A percentile compares a stretch with the other conserved stretches of the same genome.
Evolutionary conservation across 805 yeast genomes (phyloP).

Genomic region (Clavispora santaluciae): DNA sequence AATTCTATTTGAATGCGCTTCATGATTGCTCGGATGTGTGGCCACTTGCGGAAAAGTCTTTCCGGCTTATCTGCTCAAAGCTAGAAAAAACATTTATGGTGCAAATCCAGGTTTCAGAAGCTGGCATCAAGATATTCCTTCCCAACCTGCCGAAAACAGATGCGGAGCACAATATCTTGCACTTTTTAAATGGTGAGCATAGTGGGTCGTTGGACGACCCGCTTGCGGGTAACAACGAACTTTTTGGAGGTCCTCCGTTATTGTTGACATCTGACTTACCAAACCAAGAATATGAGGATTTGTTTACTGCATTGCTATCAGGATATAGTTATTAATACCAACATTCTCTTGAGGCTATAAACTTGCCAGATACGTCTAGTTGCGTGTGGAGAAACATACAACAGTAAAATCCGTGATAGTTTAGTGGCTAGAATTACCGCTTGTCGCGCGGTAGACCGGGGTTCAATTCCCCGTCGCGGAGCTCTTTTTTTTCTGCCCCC

Average conservation of each 20-base stretch:
- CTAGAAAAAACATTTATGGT: constrained; percentile 1
- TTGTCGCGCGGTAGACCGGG: constrained; percentile 22
- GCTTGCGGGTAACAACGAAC: not conserved
- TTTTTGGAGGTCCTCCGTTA: constrained; percentile 4
- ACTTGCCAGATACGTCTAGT: too few relatives aligned
- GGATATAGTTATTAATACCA: not conserved
- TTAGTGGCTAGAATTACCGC: constrained; percentile 21
- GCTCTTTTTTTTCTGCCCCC: constrained; percentile 4
- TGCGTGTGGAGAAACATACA: too few relatives aligned
- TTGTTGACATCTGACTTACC: constrained; percentile 2
- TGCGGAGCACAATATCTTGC: constrained; percentile 1
- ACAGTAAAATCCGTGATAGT: constrained; percentile 15
- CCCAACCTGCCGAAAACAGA: not conserved
- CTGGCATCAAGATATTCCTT: not conserved
- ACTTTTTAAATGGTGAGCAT: not conserved
- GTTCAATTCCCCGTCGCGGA: constrained; percentile 20
- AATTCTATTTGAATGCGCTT: constrained; percentile 1
- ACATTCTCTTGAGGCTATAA: too few relatives aligned
- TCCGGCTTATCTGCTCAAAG: not conserved
- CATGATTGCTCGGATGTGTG: constrained; percentile 1
- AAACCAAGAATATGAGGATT: constrained; percentile 1
- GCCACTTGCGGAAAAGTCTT: constrained; percentile 3
- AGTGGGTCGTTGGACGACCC: not conserved
- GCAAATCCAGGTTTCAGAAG: not conserved
- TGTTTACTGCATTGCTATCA: not conserved